A percentile compares a stretch with the other conserved stretches of the same genome.
Evolutionary conservation across 805 yeast species (phyloP).

Genomic region (Wickerhamiella parazyma): DNA sequence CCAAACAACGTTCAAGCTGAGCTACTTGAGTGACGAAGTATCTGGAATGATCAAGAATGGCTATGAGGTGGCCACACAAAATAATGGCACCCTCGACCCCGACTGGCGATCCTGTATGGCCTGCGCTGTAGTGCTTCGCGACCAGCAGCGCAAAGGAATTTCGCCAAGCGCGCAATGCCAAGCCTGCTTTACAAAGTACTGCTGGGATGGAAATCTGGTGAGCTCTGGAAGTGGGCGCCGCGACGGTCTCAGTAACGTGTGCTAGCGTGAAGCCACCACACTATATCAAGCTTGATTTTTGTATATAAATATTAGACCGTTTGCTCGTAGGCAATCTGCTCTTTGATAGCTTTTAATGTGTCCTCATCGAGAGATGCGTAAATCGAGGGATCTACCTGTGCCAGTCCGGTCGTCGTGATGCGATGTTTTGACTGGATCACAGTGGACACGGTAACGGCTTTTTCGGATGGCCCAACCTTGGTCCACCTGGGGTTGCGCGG

Average conservation of each 20-base stretch:
- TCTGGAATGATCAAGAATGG: conserved; percentile 57
- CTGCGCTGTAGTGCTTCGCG: conserved; percentile 75
- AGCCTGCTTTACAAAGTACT: conserved; percentile 56
- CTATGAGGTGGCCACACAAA: conserved; percentile 57
- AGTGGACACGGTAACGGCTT: conserved; percentile 13
- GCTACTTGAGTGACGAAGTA: conserved; percentile 47
- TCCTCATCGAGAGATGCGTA: conserved; percentile 39
- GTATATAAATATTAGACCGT: background rate
- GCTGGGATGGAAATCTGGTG: conserved; percentile 40
- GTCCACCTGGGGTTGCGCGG: conserved; percentile 35
- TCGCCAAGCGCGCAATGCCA: conserved; percentile 59
- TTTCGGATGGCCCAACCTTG: conserved; percentile 1
- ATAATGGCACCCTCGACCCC: conserved; percentile 53
- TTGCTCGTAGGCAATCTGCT: conserved; percentile 11
- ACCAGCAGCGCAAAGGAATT: conserved; percentile 53
- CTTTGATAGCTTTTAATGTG: conserved; percentile 39
- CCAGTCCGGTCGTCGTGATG: conserved; percentile 49
- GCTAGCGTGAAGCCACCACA: background rate
- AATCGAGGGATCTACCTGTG: conserved; percentile 41
- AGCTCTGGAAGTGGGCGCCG: background rate
- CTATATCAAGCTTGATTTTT: too few species aligned
- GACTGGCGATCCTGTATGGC: conserved; percentile 68
- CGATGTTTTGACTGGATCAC: conserved; percentile 31
- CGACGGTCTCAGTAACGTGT: background rate
- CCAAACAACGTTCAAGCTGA: conserved; percentile 54